Base-by-base conservation (phyloP, 78 protist species). In the Cavenderia fasciculata region DNA sequence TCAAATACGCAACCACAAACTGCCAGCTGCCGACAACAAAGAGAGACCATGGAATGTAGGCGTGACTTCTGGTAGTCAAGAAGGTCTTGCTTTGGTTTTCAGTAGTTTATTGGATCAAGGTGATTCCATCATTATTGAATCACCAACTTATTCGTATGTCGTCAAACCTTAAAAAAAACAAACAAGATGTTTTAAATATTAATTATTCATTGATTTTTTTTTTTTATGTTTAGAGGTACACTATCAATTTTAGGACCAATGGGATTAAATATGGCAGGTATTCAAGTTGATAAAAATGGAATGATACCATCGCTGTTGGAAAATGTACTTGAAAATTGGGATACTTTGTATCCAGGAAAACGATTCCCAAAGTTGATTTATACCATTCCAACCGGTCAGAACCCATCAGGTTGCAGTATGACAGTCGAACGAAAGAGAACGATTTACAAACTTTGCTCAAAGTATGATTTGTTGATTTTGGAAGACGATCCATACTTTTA, bases 401-500 rank as follows among this genome's bases (percentile, higher is more conserved):
- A 97, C 57, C 98, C 98, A 1, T 27, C 82, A 2, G 98, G 99
- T 27, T 86, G 96, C 7, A 92, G 96, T 1, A 70, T 94, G 70
- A 27, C 95, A 27, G 25, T 61, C 41, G 79, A 85, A 34, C 56
- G 97, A 49, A 93, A 87, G 49, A 3, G 29, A 19, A 25, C 78
- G 41, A 2, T 96, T 5, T 93, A 86, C 77, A 31, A 14, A 29
- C 78, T 94, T 12, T 36, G 59, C 1, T 82, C 87, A 54, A 72
- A 76, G 21, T 92, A 92, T 59, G 76, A 96, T 47, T 33, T 97
- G 19, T 25, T 97, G 1, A 90, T 97, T 43, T n/a, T 96, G 5
- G 99, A 97, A 65, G 99, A 97, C 76, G 99, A 97, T 52, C 97
- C 99, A 29, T 97, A 97, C 89, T 96, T 78, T 52, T 96, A 57